Base-by-base conservation (phyloP, 148 eudicot species). In the Heliosperma pusillum region DNA sequence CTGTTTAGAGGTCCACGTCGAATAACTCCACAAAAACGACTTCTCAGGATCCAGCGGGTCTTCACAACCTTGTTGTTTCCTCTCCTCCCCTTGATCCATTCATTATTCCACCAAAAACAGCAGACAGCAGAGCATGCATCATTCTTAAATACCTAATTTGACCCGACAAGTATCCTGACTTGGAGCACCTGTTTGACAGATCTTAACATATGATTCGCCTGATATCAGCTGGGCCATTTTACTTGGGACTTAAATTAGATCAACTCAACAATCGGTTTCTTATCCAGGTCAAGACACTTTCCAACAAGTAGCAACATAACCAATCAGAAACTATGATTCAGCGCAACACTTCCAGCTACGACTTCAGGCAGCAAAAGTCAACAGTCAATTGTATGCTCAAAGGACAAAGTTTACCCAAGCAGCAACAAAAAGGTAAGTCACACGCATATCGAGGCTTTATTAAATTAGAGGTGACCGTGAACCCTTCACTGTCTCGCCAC, bases 401-500 rank as follows among this genome's bases (percentile, higher is more conserved):
- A 70, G 24, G 57, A 50, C 20, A 0, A 17, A 58, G 24, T 16
- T 24, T 19, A 1, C 20, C 20, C 21, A 50, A 25, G 40, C 10
- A 50, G 7, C 57, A 52, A 26, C 60, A 70, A 70, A 15, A 70
- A 25, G 13, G 22, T 47, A 22, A 16, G 29, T 25, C 21, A 21
- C 20, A 25, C 40, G 12, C 73, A 12, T 12, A 12, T 21, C 55
- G 47, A 44, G 2, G 57, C 30, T 45, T 22, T 27, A 44, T 22
- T 21, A 12, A 21, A 11, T 21, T 53, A 53, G 36, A 16, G 6
- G 70, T n/a, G 65, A 62, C 69, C 87, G 79, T 20, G 61, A 42
- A 53, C 79, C 62, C 77, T 83, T 89, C 8, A 70, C 77, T 36
- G 86, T 77, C 63, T 83, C 87, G 55, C 91, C 88, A 70, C 82